These are phyloP conservation scores for Lepidium didymum DNA, from an alignment of 345 rosid genomes.

Conservation along the genomic window DNA sequence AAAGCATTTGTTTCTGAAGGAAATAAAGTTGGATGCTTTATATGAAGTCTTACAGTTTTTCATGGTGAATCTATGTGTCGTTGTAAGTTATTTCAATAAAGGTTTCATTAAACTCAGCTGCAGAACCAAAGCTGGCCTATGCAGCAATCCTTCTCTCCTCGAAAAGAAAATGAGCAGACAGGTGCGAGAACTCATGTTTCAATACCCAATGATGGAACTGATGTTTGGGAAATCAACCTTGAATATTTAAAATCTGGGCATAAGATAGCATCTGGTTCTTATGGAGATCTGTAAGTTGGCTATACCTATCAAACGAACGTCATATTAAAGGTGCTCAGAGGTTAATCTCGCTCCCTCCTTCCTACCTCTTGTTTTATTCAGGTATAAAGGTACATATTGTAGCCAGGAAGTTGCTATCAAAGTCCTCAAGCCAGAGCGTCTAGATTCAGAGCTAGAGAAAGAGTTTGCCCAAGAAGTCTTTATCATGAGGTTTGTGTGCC, in stretches of 20 bases:
- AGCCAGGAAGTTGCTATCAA: conserved; percentile 98
- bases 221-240: conserved; percentile 95
- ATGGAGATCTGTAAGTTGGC: conserved; percentile 88
- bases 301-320: neutral
- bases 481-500: conserved; percentile 71
- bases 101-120: conserved; percentile 18
- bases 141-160: conserved; percentile 43
- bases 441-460: conserved; percentile 72
- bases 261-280: conserved; percentile 93
- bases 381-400: conserved; percentile 89
- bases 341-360: neutral
- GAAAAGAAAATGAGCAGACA: conserved; percentile 34
- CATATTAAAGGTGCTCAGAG: conserved; percentile 4
- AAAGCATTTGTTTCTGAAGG: neutral
- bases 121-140: conserved; percentile 57
- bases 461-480: conserved; percentile 97
- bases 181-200: conserved; percentile 42
- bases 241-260: conserved; percentile 57
- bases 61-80: neutral
- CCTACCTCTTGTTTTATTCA: conserved; percentile 22
- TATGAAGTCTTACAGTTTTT: neutral
- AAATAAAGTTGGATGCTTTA: neutral
- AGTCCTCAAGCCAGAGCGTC: conserved; percentile 87
- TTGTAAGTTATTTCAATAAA: neutral
- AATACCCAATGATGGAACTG: conserved; percentile 89